Evolutionary conservation across 129 eudicot species (phyloP).

Genomic region (Apium graveolens): DNA sequence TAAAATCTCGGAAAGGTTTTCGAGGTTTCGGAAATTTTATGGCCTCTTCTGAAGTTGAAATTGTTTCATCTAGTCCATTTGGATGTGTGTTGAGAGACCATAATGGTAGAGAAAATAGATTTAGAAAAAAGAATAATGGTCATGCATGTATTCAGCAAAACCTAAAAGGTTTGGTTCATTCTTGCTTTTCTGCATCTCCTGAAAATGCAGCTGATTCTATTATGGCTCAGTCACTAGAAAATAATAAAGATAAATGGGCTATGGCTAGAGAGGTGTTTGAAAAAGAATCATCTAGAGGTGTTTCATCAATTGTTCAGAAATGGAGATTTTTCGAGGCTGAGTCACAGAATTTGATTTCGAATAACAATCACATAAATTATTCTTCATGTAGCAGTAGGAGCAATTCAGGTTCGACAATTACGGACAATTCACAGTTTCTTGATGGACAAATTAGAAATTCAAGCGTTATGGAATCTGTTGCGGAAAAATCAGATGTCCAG

Average conservation of each 20-base stretch:
- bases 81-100: conserved; percentile 31
- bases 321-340: conserved; percentile 48
- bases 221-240: background rate
- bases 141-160: conserved; percentile 24
- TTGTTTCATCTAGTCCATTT: conserved; percentile 31
- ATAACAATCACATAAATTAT: background rate
- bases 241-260: conserved; percentile 18
- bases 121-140: conserved; percentile 4
- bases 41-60: conserved; percentile 47
- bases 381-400: conserved; percentile 15
- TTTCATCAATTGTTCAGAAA: conserved; percentile 54
- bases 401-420: conserved; percentile 15
- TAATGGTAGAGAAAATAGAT: conserved; percentile 12
- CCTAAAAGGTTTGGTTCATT: conserved; percentile 26
- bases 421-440: conserved; percentile 16
- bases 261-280: conserved; percentile 24
- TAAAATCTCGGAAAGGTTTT: background rate
- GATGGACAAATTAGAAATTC: background rate
- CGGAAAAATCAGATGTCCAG: conserved; percentile 13
- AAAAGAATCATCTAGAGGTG: conserved; percentile 30
- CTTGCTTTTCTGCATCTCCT: conserved; percentile 19
- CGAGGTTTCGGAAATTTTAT: conserved; percentile 15
- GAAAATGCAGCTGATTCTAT: conserved; percentile 6
- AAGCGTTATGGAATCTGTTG: conserved; percentile 5
- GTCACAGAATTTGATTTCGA: conserved; percentile 9